These are phyloP conservation scores for Erigeron philadelphicus DNA, from an alignment of 140 eudicot species.

Conservation along the genomic window DNA sequence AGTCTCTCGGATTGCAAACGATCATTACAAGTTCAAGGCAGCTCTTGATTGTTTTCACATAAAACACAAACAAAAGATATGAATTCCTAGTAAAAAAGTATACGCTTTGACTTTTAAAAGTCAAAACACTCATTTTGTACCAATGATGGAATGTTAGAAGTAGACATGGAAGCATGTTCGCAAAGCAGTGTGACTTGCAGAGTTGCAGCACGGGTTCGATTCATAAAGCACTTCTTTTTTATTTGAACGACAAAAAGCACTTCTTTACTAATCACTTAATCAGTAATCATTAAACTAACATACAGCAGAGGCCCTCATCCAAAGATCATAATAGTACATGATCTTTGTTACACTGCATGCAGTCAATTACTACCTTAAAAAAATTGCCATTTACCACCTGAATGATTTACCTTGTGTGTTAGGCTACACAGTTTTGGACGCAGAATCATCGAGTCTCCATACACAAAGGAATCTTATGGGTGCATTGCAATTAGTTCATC, in stretches of 20 bases:
- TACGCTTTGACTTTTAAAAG: conserved; percentile 8
- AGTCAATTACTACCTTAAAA: neutral
- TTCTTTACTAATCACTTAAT: neutral
- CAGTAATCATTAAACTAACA: neutral
- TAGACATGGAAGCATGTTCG: neutral
- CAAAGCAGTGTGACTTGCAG: conserved; percentile 1
- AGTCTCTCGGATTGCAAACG: too few species aligned
- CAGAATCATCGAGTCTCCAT: conserved; percentile 9
- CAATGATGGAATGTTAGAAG: neutral
- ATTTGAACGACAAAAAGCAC: neutral
- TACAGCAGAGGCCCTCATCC: neutral
- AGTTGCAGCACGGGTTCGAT: neutral
- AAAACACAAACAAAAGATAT: neutral
- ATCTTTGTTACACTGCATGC: neutral
- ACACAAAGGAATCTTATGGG: conserved; percentile 19
- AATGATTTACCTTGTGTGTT: conserved; percentile 24
- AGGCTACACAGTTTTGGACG: conserved; percentile 15
- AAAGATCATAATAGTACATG: neutral
- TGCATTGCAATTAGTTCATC: conserved; percentile 65
- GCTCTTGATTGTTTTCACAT: neutral
- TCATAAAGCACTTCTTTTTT: conserved; percentile 1
- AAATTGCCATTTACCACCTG: neutral
- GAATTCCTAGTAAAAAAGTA: neutral
- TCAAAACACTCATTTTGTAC: neutral
- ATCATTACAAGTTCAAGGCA: neutral